Conservation (phyloP, 805 yeast genomes). For the Barnettozyma californica region DNA sequence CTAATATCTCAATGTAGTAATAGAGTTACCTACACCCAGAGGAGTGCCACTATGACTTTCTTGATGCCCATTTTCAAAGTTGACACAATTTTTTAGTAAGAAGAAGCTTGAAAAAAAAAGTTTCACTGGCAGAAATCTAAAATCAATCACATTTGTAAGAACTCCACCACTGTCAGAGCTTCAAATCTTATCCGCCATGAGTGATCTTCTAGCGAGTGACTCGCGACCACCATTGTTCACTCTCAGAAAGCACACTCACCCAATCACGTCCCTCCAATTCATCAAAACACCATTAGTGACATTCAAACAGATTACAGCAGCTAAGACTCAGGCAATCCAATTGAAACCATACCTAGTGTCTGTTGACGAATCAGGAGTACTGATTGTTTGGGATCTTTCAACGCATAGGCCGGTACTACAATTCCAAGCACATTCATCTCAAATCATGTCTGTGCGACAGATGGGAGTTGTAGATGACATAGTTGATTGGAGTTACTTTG, state of each 20-base stretch:
- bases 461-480: constrained; percentile 28
- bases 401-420: constrained; percentile 49
- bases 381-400: constrained; percentile 59
- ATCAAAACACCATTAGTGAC: constrained; percentile 15
- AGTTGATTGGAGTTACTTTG: constrained; percentile 27
- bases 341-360: constrained; percentile 39
- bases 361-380: constrained; percentile 59
- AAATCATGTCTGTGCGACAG: constrained; percentile 46
- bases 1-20: too few relatives aligned
- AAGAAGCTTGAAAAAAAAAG: too few relatives aligned
- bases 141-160: too few relatives aligned
- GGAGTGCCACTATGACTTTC: too few relatives aligned
- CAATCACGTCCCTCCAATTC: constrained; percentile 27
- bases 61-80: too few relatives aligned
- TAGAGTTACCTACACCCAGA: too few relatives aligned
- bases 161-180: background rate
- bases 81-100: too few relatives aligned
- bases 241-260: constrained; percentile 29
- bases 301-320: background rate
- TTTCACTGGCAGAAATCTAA: too few relatives aligned
- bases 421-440: constrained; percentile 56
- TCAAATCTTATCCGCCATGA: background rate
- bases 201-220: background rate
- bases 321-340: background rate
- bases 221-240: constrained; percentile 21